A percentile compares a stretch with the other conserved stretches of the same genome.
Evolutionary conservation across 202 grass and related monocot genomes (phyloP).

Genomic region (Schoenoplectus triqueter): DNA sequence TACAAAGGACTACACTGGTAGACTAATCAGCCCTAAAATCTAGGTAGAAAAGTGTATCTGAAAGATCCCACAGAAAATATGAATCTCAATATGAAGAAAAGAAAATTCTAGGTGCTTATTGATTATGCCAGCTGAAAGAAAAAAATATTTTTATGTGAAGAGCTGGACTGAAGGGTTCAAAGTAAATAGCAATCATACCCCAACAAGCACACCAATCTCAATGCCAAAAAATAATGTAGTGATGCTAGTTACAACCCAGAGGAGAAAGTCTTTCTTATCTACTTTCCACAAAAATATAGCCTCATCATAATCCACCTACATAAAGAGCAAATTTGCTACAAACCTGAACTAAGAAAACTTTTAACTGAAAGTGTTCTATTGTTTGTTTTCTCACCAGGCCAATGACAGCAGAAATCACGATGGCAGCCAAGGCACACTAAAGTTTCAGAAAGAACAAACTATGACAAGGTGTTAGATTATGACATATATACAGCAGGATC

Average conservation of each 20-base stretch:
- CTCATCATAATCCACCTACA: constrained; percentile 92
- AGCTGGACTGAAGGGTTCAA: background rate
- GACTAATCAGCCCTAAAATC: background rate
- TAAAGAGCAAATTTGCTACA: constrained; percentile 34
- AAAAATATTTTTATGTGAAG: background rate
- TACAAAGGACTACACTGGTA: background rate
- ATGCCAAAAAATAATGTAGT: constrained; percentile 89
- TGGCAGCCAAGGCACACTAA: constrained; percentile 93
- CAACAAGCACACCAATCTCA: constrained; percentile 93
- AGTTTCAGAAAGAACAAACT: constrained; percentile 27
- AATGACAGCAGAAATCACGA: constrained; percentile 96
- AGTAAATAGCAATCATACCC: constrained; percentile 53
- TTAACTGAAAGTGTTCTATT: constrained; percentile 19
- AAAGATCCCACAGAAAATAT: background rate
- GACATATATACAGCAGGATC: constrained; percentile 22
- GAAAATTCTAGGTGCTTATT: background rate
- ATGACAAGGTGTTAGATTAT: constrained; percentile 30
- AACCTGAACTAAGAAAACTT: constrained; percentile 10
- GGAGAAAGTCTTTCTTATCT: constrained; percentile 95
- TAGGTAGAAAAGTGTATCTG: background rate
- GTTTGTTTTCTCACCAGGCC: constrained; percentile 71
- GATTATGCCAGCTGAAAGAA: constrained; percentile 3
- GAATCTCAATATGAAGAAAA: constrained; percentile 10
- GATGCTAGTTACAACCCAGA: constrained; percentile 78
- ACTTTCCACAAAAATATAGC: constrained; percentile 90